A percentile compares a stretch with the other conserved stretches of the same genome.
These are phyloP conservation scores for Aureobasidium musti DNA, from an alignment of 2,329 filamentous ascomycete species.

Conservation along the genomic window DNA sequence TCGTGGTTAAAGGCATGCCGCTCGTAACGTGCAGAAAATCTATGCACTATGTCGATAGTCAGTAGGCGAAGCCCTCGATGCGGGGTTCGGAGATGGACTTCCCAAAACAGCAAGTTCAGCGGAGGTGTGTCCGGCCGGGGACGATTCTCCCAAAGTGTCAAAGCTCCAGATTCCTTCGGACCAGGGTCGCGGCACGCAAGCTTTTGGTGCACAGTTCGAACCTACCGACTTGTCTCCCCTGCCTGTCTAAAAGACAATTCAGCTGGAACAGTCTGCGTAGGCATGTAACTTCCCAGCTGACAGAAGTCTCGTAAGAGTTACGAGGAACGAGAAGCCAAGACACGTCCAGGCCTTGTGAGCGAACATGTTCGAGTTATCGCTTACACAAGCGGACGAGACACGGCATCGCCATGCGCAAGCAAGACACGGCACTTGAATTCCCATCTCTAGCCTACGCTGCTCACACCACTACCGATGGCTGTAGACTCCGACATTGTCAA, in stretches of 20 bases:
- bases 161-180: neutral
- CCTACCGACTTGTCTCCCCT: neutral
- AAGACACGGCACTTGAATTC: neutral
- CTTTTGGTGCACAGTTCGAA: slow-evolving; percentile 4
- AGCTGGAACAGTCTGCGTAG: neutral
- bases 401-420: neutral
- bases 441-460: neutral
- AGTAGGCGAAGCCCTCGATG: neutral
- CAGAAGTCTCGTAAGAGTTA: neutral
- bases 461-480: neutral
- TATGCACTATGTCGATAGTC: neutral
- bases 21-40: neutral
- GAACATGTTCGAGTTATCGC: neutral
- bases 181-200: neutral
- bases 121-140: neutral
- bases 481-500: neutral
- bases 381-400: neutral
- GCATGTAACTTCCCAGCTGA: neutral
- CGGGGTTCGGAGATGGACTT: neutral
- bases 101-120: neutral
- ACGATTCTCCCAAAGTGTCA: neutral
- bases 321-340: neutral
- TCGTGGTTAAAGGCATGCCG: neutral
- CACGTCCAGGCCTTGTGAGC: neutral
- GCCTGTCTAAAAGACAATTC: neutral